A percentile compares a stretch with the other conserved stretches of the same genome.
Conservation (phyloP, 2,329 filamentous ascomycete genomes). For the Seiridium cupressi region DNA sequence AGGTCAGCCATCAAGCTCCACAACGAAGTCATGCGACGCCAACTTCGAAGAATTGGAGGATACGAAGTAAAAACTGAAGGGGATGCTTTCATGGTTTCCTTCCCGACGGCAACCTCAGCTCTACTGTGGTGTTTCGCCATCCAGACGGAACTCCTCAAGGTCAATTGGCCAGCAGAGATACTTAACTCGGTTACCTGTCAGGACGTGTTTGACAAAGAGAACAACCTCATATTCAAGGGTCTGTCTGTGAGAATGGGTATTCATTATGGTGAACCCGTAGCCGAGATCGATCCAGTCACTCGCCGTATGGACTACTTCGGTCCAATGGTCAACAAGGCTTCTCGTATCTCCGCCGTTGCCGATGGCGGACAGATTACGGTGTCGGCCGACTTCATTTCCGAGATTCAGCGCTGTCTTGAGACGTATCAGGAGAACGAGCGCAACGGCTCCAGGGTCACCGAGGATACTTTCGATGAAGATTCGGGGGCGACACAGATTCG, state of each 20-base stretch:
- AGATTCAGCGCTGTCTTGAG: conserved; percentile 88
- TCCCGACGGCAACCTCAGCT: conserved; percentile 91
- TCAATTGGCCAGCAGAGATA: conserved; percentile 91
- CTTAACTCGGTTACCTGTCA: conserved; percentile 83
- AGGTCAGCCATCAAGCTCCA: conserved; percentile 94
- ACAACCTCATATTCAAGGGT: conserved; percentile 87
- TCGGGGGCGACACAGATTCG: conserved; percentile 73
- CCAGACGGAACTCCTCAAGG: conserved; percentile 82
- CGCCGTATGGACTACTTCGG: conserved; percentile 99
- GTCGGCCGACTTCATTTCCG: conserved; percentile 93
- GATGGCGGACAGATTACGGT: conserved; percentile 97
- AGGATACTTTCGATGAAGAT: conserved; percentile 76
- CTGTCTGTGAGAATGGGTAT: conserved; percentile 97
- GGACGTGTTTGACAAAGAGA: conserved; percentile 78
- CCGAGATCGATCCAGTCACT: conserved; percentile 93
- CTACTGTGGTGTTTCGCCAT: conserved; percentile 96
- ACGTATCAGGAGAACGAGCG: conserved; percentile 84
- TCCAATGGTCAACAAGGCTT: conserved; percentile 97
- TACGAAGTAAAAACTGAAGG: conserved; percentile 99
- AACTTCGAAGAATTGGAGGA: conserved; percentile 88
- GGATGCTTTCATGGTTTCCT: conserved; percentile 99
- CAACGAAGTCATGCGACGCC: conserved; percentile 94
- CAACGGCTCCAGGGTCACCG: conserved; percentile 64
- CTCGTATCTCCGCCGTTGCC: conserved; percentile 89
- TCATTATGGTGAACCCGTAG: conserved; percentile 92